Conservation (phyloP, 805 yeast genomes). For the Pichia californica region DNA sequence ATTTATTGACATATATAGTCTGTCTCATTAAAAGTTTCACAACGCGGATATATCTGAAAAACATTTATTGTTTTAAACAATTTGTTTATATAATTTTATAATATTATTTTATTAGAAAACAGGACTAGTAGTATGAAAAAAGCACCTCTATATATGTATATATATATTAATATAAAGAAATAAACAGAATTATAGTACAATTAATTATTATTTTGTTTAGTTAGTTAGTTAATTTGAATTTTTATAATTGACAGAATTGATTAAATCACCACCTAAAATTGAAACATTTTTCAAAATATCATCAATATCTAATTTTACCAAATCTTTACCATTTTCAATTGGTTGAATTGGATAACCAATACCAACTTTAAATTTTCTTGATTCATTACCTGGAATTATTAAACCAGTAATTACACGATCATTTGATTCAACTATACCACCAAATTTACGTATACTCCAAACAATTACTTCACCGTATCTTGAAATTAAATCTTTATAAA, state of each 20-base stretch:
- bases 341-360: constrained; percentile 71
- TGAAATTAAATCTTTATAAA: constrained; percentile 52
- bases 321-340: constrained; percentile 39
- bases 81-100: too few species aligned
- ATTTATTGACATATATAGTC: too few species aligned
- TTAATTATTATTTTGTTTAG: too few species aligned
- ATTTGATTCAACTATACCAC: constrained; percentile 41
- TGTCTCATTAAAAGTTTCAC: too few species aligned
- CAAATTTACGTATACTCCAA: constrained; percentile 50
- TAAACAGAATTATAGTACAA: too few species aligned
- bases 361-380: constrained; percentile 72
- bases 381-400: constrained; percentile 60
- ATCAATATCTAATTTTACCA: constrained; percentile 33
- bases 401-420: constrained; percentile 68
- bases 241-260: constrained; percentile 17
- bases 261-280: constrained; percentile 58
- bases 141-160: not conserved
- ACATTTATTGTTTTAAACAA: too few species aligned
- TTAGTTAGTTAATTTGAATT: not conserved
- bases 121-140: not conserved
- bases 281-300: constrained; percentile 12
- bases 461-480: constrained; percentile 64
- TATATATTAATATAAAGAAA: too few species aligned
- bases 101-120: constrained; percentile 1
- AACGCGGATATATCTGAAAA: too few species aligned